Percentiles rank a stretch among this genome's conserved stretches.
Conservation (phyloP, 148 eudicot species). For the Rhododendron mucronatum region DNA sequence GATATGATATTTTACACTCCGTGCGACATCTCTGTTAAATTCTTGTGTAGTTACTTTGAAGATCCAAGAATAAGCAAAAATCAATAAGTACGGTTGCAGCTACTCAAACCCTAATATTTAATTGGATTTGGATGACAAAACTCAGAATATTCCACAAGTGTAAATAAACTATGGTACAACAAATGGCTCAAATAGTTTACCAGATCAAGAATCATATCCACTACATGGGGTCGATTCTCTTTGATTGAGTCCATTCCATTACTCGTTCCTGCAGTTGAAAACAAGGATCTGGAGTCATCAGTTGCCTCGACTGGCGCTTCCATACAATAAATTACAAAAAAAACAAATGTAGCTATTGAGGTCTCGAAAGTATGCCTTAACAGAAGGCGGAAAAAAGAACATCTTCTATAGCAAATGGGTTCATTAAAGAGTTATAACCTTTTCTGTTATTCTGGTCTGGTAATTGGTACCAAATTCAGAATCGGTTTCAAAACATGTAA, state of each 20-base stretch:
- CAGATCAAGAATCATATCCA: background rate
- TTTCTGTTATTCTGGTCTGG: background rate
- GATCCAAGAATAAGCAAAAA: background rate
- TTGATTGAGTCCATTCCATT: background rate
- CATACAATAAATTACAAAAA: background rate
- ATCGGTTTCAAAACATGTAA: background rate
- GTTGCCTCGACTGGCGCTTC: background rate
- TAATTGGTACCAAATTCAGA: background rate
- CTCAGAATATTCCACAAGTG: background rate
- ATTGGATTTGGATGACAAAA: background rate
- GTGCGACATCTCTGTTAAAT: background rate
- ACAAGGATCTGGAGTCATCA: background rate
- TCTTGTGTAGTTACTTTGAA: background rate
- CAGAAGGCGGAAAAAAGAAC: background rate
- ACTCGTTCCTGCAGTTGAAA: constrained; percentile 10
- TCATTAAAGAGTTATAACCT: background rate
- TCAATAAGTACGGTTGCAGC: background rate
- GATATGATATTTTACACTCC: background rate
- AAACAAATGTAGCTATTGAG: background rate
- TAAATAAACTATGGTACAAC: background rate
- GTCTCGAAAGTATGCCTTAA: background rate
- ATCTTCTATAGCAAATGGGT: background rate
- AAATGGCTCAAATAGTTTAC: background rate
- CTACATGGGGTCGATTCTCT: background rate
- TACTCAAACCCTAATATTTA: background rate